Conservation (phyloP, 2,329 filamentous ascomycete genomes). For the Aspergillus melleus region DNA sequence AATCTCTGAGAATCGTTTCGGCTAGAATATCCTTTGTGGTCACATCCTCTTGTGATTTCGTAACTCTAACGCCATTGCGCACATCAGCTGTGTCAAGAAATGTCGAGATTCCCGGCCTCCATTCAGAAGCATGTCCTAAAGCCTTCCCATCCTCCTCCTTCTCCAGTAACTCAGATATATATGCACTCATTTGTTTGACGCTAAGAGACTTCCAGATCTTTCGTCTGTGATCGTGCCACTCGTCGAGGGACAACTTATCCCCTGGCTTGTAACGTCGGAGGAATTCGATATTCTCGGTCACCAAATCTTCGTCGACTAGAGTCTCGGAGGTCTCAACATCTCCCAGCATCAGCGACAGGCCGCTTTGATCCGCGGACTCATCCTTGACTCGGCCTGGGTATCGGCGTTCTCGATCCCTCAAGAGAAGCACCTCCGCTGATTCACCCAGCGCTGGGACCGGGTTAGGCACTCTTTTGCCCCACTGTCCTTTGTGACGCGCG, state of each 20-base stretch:
- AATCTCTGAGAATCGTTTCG: conserved; percentile 40
- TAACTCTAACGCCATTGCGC: conserved; percentile 21
- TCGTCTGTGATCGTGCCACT: conserved; percentile 34
- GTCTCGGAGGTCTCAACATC: conserved; percentile 25
- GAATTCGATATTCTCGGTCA: conserved; percentile 29
- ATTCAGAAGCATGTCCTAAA: conserved; percentile 13
- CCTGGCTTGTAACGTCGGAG: conserved; percentile 25
- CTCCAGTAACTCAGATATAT: conserved; percentile 18
- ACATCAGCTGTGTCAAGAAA: conserved; percentile 25
- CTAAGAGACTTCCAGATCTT: conserved; percentile 37
- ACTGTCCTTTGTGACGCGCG: neutral
- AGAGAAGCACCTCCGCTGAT: conserved; percentile 39
- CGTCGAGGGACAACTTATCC: conserved; percentile 25
- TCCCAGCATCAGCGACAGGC: conserved; percentile 26
- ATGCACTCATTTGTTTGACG: conserved; percentile 31
- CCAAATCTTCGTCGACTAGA: conserved; percentile 14
- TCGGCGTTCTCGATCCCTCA: conserved; percentile 26
- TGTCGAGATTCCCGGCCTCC: conserved; percentile 34
- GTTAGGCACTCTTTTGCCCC: conserved; percentile 23
- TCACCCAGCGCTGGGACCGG: conserved; percentile 37
- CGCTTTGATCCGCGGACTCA: conserved; percentile 9
- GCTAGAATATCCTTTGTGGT: conserved; percentile 34
- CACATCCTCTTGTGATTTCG: conserved; percentile 18
- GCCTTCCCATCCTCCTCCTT: neutral
- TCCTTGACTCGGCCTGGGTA: conserved; percentile 2